Percentiles rank a stretch among this genome's conserved stretches.
Evolutionary conservation across 2,329 filamentous ascomycete genomes (phyloP).

Genomic region (Fusarium acutatum): DNA sequence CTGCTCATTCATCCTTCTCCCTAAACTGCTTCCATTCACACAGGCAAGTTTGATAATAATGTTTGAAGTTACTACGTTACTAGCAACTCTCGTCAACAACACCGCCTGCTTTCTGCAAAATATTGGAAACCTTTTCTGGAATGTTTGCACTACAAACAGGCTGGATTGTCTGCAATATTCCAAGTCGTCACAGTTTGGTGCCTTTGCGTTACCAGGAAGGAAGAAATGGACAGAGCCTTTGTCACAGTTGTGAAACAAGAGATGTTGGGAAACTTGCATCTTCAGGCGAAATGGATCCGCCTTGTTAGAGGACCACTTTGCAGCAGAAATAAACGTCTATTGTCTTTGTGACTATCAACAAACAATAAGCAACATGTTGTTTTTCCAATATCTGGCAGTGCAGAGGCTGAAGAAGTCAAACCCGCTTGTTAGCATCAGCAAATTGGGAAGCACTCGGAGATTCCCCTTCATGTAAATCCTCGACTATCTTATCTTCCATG

Average conservation of each 20-base stretch:
- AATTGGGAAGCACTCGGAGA: background rate
- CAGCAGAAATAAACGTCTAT: too few relatives aligned
- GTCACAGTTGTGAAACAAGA: background rate
- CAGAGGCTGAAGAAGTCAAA: background rate
- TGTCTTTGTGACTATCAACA: too few relatives aligned
- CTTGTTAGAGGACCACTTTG: too few relatives aligned
- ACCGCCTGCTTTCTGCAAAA: background rate
- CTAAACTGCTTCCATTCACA: background rate
- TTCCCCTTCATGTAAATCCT: too few relatives aligned
- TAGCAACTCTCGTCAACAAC: background rate
- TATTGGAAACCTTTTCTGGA: background rate
- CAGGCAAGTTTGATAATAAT: background rate
- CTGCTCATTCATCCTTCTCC: background rate
- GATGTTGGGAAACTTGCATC: background rate
- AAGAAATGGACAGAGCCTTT: background rate
- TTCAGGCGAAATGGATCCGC: too few relatives aligned
- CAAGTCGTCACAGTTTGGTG: background rate
- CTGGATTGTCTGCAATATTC: background rate
- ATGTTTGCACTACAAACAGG: background rate
- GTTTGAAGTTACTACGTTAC: background rate
- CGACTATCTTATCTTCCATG: too few relatives aligned
- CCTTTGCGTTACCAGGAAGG: background rate
- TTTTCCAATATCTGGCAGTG: too few relatives aligned
- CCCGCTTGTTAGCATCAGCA: background rate
- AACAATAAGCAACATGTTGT: too few relatives aligned